Conservation (phyloP, 2,329 filamentous ascomycete species). For the Fusarium napiforme region DNA sequence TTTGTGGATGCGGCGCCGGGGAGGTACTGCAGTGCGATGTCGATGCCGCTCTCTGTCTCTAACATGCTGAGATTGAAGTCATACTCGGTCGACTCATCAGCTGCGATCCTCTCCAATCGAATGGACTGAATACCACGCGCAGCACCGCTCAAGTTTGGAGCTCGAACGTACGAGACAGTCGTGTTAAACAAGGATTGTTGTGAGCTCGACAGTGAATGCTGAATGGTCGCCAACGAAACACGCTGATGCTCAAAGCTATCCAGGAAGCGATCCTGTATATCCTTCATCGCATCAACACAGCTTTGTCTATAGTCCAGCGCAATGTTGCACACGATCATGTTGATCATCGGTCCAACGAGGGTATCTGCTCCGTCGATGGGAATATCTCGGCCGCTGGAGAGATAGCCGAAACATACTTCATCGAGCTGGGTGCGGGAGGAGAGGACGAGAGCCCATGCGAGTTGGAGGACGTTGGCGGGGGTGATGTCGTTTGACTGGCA, state of each 20-base stretch:
- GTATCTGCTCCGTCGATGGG: not conserved
- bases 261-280: not conserved
- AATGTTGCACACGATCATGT: not conserved
- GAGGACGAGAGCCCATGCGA: not conserved
- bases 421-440: not conserved
- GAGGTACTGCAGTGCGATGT: not conserved
- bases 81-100: not conserved
- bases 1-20: not conserved
- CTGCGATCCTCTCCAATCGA: not conserved
- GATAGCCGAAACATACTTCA: not conserved
- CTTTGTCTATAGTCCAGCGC: not conserved
- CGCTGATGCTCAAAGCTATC: conserved; percentile 2
- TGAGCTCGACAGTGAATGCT: not conserved
- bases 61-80: conserved; percentile 5
- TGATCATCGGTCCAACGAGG: not conserved
- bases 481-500: not conserved
- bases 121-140: not conserved
- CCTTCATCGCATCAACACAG: not conserved
- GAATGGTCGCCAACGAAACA: not conserved
- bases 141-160: not conserved
- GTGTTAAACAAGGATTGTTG: not conserved
- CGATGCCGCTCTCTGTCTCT: not conserved
- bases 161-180: not conserved
- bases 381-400: not conserved
- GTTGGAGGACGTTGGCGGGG: not conserved